A percentile compares a stretch with the other conserved stretches of the same genome.
Evolutionary conservation across 129 eudicot species (phyloP).

Genomic region (Rutidosis leptorrhynchoides): DNA sequence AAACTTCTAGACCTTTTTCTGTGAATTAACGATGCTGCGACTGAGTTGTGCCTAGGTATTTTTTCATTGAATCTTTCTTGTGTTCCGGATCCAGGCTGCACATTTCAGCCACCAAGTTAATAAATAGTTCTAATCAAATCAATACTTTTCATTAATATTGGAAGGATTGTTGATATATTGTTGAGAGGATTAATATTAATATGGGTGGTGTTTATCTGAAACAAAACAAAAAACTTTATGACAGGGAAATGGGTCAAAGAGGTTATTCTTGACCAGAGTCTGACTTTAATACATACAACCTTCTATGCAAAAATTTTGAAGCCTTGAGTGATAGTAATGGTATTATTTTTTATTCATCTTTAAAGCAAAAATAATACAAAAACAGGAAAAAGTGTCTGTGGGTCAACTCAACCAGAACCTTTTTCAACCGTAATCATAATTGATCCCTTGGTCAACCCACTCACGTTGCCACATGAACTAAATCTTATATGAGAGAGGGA

Average conservation of each 20-base stretch:
- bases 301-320: not conserved
- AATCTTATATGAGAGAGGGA: not conserved
- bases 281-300: not conserved
- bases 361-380: not conserved
- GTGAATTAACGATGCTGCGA: conserved; percentile 45
- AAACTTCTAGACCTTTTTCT: conserved; percentile 22
- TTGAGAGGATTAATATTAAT: not conserved
- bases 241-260: not conserved
- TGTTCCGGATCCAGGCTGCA: conserved; percentile 94
- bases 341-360: not conserved
- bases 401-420: not conserved
- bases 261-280: not conserved
- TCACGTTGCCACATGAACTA: not conserved
- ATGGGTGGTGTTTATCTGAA: not conserved
- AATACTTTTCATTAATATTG: not conserved
- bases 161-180: not conserved
- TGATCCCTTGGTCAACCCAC: not conserved
- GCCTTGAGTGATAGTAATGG: not conserved
- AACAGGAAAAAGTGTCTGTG: not conserved
- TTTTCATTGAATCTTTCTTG: conserved; percentile 78
- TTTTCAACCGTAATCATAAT: not conserved
- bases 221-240: not conserved
- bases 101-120: conserved; percentile 8
- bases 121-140: not conserved
- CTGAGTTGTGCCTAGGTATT: conserved; percentile 61